Conservation (phyloP, 805 yeast species). For the Candida wancherniae region DNA sequence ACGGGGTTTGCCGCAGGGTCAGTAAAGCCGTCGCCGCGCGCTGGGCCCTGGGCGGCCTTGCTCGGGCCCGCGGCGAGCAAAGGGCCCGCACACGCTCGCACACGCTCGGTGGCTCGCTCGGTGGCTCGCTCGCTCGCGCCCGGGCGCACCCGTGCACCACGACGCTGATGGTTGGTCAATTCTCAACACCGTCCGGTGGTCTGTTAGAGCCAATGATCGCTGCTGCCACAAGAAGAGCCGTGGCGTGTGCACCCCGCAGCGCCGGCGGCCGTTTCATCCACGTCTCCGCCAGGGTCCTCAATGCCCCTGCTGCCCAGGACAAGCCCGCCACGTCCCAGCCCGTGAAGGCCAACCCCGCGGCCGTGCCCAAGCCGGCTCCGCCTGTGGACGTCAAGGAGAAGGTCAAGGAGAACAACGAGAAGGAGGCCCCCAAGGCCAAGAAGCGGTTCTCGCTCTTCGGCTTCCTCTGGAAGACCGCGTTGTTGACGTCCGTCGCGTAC, state of each 20-base stretch:
- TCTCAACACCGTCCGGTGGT: background rate
- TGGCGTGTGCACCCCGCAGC: slow-evolving; percentile 1
- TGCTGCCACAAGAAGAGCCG: slow-evolving; percentile 8
- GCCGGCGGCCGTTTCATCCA: slow-evolving; percentile 9
- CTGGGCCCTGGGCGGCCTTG: too few relatives aligned
- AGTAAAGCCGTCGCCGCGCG: too few relatives aligned
- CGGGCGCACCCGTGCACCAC: slow-evolving; percentile 5
- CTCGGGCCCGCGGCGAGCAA: too few relatives aligned
- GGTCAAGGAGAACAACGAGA: slow-evolving; percentile 15
- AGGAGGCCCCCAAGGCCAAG: slow-evolving; percentile 14
- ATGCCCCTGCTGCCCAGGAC: slow-evolving; percentile 10
- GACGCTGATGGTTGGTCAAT: slow-evolving; percentile 3
- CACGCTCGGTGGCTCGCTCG: too few relatives aligned
- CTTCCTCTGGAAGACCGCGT: slow-evolving; percentile 27
- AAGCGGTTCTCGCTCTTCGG: slow-evolving; percentile 30
- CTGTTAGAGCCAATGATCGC: slow-evolving; percentile 7
- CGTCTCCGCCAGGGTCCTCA: slow-evolving; percentile 10
- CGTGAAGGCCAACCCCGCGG: slow-evolving; percentile 10
- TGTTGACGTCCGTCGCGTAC: slow-evolving; percentile 26
- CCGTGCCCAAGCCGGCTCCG: slow-evolving; percentile 5
- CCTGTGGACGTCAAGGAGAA: slow-evolving; percentile 15
- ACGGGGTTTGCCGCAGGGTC: too few relatives aligned
- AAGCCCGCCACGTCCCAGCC: slow-evolving; percentile 16
- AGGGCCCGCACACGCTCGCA: too few relatives aligned
- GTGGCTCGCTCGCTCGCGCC: too few relatives aligned